phyloP scores from a whole-genome alignment of 2,329 filamentous ascomycete genomes.

The Xylariaceae sp. region DNA sequence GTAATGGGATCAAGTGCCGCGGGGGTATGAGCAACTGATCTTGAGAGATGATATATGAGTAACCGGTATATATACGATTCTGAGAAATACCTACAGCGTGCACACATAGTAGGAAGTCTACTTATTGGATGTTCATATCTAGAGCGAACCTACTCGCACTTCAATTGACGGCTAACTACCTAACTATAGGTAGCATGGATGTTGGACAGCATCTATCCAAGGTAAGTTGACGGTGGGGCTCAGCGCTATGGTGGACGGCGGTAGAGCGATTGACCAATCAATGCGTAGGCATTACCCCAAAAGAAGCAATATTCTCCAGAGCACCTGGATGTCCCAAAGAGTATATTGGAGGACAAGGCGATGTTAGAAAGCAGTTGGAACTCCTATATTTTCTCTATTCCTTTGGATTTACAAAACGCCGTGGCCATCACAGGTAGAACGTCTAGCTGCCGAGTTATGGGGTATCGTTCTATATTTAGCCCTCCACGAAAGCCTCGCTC shows the following conservation, averaged over 20 bases:
- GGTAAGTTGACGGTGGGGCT: too few relatives aligned
- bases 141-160: too few relatives aligned
- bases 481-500: conserved; percentile 42
- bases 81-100: too few relatives aligned
- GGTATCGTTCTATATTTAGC: conserved; percentile 25
- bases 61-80: too few relatives aligned
- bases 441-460: not conserved
- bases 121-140: too few relatives aligned
- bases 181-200: too few relatives aligned
- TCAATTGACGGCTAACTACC: too few relatives aligned
- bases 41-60: too few relatives aligned
- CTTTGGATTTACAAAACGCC: not conserved
- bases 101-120: too few relatives aligned
- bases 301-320: conserved; percentile 13
- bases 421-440: not conserved
- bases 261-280: conserved; percentile 16
- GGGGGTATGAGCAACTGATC: too few relatives aligned
- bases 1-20: too few relatives aligned
- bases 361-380: not conserved
- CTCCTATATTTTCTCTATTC: conserved; percentile 10
- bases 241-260: not conserved
- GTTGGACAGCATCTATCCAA: too few relatives aligned
- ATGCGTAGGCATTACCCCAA: not conserved
- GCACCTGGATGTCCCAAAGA: not conserved
- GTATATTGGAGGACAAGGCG: not conserved